These are phyloP conservation scores for Marasmius oreades DNA, from an alignment of 1,284 basidiomycete genomes.

Conservation along the genomic window DNA sequence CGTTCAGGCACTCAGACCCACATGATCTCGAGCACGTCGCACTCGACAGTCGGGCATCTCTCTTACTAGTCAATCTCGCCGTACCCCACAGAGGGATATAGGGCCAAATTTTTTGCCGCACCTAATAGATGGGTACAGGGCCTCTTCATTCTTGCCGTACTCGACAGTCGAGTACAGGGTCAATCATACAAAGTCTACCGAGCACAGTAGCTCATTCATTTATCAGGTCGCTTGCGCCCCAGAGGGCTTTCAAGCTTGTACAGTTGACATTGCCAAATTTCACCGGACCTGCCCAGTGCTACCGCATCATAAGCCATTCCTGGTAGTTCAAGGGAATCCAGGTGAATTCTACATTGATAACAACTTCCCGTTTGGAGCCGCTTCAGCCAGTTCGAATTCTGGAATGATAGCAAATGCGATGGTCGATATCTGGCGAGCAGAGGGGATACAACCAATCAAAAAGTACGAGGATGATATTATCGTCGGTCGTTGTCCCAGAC, in stretches of 20 bases:
- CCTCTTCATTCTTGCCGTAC: background rate
- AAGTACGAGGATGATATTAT: background rate
- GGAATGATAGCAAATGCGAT: constrained; percentile 28
- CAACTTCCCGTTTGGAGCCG: constrained; percentile 23
- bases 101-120: no score
- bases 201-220: background rate
- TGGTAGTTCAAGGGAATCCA: constrained; percentile 19
- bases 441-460: background rate
- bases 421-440: constrained; percentile 24
- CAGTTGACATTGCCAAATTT: constrained; percentile 24
- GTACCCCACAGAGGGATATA: no score
- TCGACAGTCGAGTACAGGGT: no score
- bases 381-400: constrained; percentile 25
- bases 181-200: background rate
- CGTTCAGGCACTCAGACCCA: no score
- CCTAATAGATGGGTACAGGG: background rate
- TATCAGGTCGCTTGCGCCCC: constrained; percentile 22
- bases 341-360: constrained; percentile 26
- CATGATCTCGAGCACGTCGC: no score
- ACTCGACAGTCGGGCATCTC: no score
- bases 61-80: no score
- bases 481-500: background rate
- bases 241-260: constrained; percentile 24
- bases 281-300: constrained; percentile 22
- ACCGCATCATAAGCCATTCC: constrained; percentile 20